Evolutionary conservation across 1,139 yeast genomes (phyloP).

Genomic region (Suhomyces ambrosiae): DNA sequence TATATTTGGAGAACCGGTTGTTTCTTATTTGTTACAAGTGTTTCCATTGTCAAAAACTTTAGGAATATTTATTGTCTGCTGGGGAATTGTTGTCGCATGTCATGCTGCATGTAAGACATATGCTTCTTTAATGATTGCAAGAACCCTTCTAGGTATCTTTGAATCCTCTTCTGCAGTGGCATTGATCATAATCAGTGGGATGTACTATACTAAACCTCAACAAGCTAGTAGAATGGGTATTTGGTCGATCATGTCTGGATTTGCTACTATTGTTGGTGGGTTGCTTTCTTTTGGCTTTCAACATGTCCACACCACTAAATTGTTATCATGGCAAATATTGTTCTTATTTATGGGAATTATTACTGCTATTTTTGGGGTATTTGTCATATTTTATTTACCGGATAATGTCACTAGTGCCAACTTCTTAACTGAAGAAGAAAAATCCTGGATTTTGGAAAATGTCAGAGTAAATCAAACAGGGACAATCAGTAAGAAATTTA

Average conservation of each 20-base stretch:
- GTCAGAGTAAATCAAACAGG: slow-evolving; percentile 27
- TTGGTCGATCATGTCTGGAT: slow-evolving; percentile 40
- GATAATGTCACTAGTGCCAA: slow-evolving; percentile 46
- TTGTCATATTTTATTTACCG: slow-evolving; percentile 31
- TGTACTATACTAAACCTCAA: slow-evolving; percentile 44
- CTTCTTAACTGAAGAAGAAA: slow-evolving; percentile 43
- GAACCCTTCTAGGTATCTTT: slow-evolving; percentile 36
- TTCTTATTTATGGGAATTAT: slow-evolving; percentile 41
- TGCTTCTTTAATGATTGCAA: slow-evolving; percentile 43
- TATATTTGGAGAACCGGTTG: slow-evolving; percentile 49
- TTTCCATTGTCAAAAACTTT: slow-evolving; percentile 44
- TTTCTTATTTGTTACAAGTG: slow-evolving; percentile 39
- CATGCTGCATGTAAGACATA: slow-evolving; percentile 39
- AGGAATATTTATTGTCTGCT: slow-evolving; percentile 36
- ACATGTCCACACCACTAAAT: slow-evolving; percentile 30
- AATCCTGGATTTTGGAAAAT: slow-evolving; percentile 21
- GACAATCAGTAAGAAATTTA: slow-evolving; percentile 31
- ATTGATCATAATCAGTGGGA: slow-evolving; percentile 25
- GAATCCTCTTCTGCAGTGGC: slow-evolving; percentile 24
- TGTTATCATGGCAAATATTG: slow-evolving; percentile 43
- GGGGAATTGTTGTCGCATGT: slow-evolving; percentile 45
- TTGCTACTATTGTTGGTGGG: slow-evolving; percentile 44
- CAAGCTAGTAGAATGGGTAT: slow-evolving; percentile 19
- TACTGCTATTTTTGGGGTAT: slow-evolving; percentile 35
- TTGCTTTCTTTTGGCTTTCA: slow-evolving; percentile 45